Evolutionary conservation across 1,139 yeast species (phyloP).

Genomic region (Blastobotrys illinoisensis): DNA sequence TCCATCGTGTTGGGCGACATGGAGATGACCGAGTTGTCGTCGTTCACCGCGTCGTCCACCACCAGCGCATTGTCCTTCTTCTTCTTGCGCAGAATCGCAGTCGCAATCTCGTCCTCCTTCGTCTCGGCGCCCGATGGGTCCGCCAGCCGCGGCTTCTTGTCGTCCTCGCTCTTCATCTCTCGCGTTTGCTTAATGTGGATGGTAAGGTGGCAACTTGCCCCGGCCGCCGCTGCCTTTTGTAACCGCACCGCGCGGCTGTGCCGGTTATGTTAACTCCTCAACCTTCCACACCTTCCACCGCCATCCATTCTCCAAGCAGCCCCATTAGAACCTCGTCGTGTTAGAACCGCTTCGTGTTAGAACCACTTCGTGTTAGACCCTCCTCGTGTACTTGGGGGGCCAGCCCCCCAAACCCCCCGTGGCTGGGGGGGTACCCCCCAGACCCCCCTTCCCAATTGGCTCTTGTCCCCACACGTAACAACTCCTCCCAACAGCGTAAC

Average conservation of each 20-base stretch:
- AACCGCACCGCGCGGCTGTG: not conserved
- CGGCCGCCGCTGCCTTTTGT: not conserved
- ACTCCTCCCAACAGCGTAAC: too few species aligned
- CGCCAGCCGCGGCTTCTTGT: constrained; percentile 30
- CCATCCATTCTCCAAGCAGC: too few species aligned
- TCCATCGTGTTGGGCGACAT: constrained; percentile 97
- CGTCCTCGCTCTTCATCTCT: constrained; percentile 7
- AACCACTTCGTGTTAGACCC: too few species aligned
- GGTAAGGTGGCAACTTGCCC: not conserved
- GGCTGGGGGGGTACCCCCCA: too few species aligned
- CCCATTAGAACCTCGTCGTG: too few species aligned
- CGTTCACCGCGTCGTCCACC: constrained; percentile 96
- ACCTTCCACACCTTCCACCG: too few species aligned
- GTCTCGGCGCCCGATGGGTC: constrained; percentile 54
- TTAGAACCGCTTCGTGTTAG: too few species aligned
- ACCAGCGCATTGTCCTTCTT: constrained; percentile 93
- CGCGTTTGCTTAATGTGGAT: not conserved
- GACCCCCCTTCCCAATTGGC: too few species aligned
- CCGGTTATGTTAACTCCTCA: too few species aligned
- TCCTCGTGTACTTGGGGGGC: too few species aligned
- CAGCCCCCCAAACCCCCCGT: too few species aligned
- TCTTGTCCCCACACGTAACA: too few species aligned
- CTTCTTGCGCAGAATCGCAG: constrained; percentile 94
- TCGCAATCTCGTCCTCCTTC: constrained; percentile 83
- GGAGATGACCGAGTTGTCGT: constrained; percentile 93